Percentiles rank a stretch among this genome's conserved stretches.
Conservation (phyloP, 78 protist species). For the Dictyostelium intermedium region DNA sequence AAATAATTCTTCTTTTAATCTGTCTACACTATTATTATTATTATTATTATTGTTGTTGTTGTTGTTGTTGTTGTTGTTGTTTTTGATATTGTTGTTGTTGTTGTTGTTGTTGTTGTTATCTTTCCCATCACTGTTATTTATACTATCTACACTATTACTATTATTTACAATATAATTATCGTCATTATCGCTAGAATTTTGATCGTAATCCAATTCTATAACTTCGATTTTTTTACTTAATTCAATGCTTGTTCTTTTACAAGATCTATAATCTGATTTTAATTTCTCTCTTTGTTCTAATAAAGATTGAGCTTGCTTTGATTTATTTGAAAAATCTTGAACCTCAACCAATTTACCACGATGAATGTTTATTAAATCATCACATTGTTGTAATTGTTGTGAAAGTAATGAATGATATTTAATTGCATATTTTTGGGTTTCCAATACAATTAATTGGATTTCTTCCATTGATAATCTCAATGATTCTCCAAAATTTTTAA, state of each 20-base stretch:
- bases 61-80: neutral
- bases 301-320: neutral
- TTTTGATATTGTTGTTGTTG: neutral
- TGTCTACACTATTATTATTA: neutral
- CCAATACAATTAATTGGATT: constrained; percentile 7
- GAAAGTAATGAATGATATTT: neutral
- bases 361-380: neutral
- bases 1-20: neutral
- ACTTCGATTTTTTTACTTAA: constrained; percentile 52
- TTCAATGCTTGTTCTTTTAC: constrained; percentile 45
- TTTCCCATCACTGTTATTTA: neutral
- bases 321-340: neutral
- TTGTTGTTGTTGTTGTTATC: neutral
- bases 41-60: neutral
- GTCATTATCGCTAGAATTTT: neutral
- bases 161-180: neutral
- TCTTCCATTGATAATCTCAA: constrained; percentile 39
- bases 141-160: neutral
- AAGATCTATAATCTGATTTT: constrained; percentile 1
- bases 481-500: neutral
- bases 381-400: neutral
- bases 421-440: constrained; percentile 10
- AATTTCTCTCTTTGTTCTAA: constrained; percentile 38
- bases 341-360: constrained; percentile 5
- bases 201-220: constrained; percentile 25